Conservation (phyloP, 192 early-diverging fungal species). For the Funneliformis mosseae region DNA sequence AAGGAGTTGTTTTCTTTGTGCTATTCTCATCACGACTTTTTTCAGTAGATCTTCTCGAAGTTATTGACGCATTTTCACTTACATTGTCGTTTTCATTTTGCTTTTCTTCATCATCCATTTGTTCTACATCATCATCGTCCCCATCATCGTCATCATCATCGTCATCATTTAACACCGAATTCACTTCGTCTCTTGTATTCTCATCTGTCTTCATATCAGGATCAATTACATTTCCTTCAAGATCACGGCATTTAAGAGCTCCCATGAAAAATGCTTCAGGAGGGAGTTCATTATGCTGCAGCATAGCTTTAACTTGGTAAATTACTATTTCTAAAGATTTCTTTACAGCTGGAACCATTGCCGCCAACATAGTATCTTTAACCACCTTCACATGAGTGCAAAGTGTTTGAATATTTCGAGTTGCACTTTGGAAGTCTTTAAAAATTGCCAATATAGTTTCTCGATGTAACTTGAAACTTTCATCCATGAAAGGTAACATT, state of each 20-base stretch:
- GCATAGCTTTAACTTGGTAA: conserved; percentile 73
- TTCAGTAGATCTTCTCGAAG: not conserved
- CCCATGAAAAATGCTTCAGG: conserved; percentile 50
- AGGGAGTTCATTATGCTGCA: conserved; percentile 67
- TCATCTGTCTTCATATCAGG: conserved; percentile 44
- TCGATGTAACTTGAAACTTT: conserved; percentile 49
- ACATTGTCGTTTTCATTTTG: not conserved
- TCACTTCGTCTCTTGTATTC: not conserved
- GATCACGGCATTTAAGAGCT: conserved; percentile 73
- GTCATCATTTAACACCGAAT: conserved; percentile 13
- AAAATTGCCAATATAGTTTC: conserved; percentile 49
- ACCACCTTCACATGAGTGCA: conserved; percentile 77
- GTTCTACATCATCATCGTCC: conserved; percentile 25
- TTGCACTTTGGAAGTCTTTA: conserved; percentile 54
- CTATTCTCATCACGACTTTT: not conserved
- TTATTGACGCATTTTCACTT: not conserved
- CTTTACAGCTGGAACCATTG: conserved; percentile 68
- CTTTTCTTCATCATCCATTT: conserved; percentile 17
- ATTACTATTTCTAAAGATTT: conserved; percentile 72
- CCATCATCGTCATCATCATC: conserved; percentile 25
- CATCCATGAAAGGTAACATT: conserved; percentile 51
- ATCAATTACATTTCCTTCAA: conserved; percentile 67
- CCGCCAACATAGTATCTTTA: conserved; percentile 61
- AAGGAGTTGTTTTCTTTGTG: not conserved
- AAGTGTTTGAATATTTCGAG: conserved; percentile 61